These are phyloP conservation scores for Boletus tomentosulus DNA, from an alignment of 768 basidiomycete genomes.

Conservation along the genomic window DNA sequence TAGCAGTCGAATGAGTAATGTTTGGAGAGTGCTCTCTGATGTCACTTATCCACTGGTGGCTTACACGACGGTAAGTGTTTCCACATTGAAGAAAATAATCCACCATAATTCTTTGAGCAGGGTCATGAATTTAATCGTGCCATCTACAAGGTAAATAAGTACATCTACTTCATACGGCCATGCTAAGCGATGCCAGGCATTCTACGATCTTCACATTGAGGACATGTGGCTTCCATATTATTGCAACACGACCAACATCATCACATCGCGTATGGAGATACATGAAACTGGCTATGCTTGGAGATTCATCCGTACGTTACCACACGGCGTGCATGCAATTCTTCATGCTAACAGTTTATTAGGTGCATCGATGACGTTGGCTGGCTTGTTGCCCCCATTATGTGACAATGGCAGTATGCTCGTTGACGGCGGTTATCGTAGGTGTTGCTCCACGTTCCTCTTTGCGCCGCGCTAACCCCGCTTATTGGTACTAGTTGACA, in stretches of 20 bases:
- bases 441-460: constrained; percentile 26
- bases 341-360: constrained; percentile 7
- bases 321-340: background rate
- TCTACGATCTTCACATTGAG: constrained; percentile 91
- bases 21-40: constrained; percentile 92
- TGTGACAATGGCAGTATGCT: constrained; percentile 92
- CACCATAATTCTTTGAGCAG: constrained; percentile 37
- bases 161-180: background rate
- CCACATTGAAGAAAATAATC: background rate
- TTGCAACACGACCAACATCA: constrained; percentile 97
- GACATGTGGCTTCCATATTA: constrained; percentile 99
- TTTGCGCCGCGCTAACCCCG: constrained; percentile 8
- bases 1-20: constrained; percentile 85
- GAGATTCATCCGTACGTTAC: constrained; percentile 74
- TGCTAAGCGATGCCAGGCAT: constrained; percentile 48
- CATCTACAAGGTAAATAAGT: constrained; percentile 71
- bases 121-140: constrained; percentile 94
- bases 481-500: constrained; percentile 58
- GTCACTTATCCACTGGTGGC: constrained; percentile 78
- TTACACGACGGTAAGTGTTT: constrained; percentile 58
- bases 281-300: constrained; percentile 99
- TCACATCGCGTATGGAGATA: constrained; percentile 92
- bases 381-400: constrained; percentile 89
- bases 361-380: constrained; percentile 97
- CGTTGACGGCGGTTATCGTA: constrained; percentile 87